A percentile compares a stretch with the other conserved stretches of the same genome.
Evolutionary conservation across 345 rosid genomes (phyloP).

Genomic region (Excoecaria agallocha): DNA sequence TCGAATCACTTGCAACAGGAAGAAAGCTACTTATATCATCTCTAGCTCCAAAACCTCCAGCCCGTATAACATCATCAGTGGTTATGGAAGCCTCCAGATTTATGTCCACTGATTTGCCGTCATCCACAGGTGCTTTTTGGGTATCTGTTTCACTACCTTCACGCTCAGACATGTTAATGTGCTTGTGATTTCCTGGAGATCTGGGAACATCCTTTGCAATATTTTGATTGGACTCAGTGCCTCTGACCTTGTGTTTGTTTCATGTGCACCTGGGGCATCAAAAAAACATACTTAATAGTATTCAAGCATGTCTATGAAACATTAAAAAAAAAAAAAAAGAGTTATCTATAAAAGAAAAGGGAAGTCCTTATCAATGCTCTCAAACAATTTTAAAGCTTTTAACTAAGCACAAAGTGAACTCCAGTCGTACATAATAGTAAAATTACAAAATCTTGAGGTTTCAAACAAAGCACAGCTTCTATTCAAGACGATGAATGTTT

Average conservation of each 20-base stretch:
- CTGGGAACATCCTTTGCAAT: slow-evolving; percentile 25
- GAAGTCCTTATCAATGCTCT: background rate
- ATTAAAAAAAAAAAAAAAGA: background rate
- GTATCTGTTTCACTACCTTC: slow-evolving; percentile 19
- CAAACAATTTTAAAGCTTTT: background rate
- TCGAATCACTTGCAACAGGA: slow-evolving; percentile 82
- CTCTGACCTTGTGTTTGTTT: slow-evolving; percentile 12
- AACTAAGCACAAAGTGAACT: background rate
- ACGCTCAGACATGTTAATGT: slow-evolving; percentile 10
- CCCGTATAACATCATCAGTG: slow-evolving; percentile 64
- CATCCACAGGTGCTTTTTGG: slow-evolving; percentile 8
- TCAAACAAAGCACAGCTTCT: background rate
- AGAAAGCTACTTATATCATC: slow-evolving; percentile 86
- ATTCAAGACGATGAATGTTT: slow-evolving; percentile 4
- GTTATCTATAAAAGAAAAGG: background rate
- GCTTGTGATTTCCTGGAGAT: slow-evolving; percentile 17
- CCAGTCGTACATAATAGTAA: too few species aligned
- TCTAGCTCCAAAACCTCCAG: slow-evolving; percentile 92
- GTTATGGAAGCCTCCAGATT: slow-evolving; percentile 71
- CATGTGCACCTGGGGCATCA: slow-evolving; percentile 32
- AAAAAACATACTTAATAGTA: slow-evolving; percentile 13
- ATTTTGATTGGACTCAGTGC: slow-evolving; percentile 15
- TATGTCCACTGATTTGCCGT: slow-evolving; percentile 42
- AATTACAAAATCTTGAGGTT: background rate
- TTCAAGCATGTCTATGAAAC: background rate